phyloP scores from a whole-genome alignment of 805 yeast species.

The Candida sithepensis region DNA sequence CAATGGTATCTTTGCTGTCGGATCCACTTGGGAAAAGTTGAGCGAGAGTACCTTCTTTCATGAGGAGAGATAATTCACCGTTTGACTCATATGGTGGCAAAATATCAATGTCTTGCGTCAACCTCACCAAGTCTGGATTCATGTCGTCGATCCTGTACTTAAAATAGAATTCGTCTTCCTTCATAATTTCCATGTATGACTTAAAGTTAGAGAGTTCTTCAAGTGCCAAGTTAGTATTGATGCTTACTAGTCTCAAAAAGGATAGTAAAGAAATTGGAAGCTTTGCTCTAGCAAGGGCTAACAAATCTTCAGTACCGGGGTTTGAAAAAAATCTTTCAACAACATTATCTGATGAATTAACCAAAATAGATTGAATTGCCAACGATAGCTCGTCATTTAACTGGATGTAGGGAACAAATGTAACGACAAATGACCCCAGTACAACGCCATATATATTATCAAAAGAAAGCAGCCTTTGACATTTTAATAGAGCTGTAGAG shows the following conservation, averaged over 20 bases:
- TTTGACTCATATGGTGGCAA: conserved; percentile 48
- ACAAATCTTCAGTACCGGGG: conserved; percentile 39
- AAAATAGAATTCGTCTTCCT: conserved; percentile 35
- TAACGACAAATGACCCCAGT: conserved; percentile 39
- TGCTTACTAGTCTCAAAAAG: conserved; percentile 54
- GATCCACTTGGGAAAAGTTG: conserved; percentile 51
- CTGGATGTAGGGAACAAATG: conserved; percentile 47
- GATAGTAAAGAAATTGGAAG: conserved; percentile 65
- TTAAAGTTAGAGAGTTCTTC: conserved; percentile 55
- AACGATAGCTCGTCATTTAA: conserved; percentile 42
- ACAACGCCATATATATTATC: conserved; percentile 51
- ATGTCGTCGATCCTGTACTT: conserved; percentile 48
- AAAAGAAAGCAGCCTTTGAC: conserved; percentile 41
- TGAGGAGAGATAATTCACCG: conserved; percentile 41
- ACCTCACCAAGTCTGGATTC: conserved; percentile 45
- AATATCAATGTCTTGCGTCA: conserved; percentile 39
- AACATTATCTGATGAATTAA: conserved; percentile 41
- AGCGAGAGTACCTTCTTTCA: conserved; percentile 61
- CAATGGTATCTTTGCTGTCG: conserved; percentile 29
- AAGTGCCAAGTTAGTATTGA: conserved; percentile 65
- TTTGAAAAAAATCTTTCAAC: conserved; percentile 43
- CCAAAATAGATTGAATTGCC: conserved; percentile 40
- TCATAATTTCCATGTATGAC: conserved; percentile 56
- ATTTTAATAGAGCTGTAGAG: conserved; percentile 39
- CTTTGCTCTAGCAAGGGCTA: conserved; percentile 63